phyloP scores from a whole-genome alignment of 495 filamentous ascomycete genomes.

The Trichoderma asperelloides region DNA sequence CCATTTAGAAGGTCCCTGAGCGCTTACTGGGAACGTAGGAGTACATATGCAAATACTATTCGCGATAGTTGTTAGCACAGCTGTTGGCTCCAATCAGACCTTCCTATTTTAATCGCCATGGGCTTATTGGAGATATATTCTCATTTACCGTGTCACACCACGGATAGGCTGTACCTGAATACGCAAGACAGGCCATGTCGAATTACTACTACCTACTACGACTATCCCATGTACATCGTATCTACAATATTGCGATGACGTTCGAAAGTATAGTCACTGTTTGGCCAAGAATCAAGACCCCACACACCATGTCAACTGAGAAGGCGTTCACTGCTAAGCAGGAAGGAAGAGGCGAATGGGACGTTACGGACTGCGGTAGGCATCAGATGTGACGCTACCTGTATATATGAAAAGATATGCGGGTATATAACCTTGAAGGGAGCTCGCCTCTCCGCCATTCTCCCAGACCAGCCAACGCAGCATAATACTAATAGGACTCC shows the following conservation, averaged over 20 bases:
- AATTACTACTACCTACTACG: too few relatives aligned
- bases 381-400: neutral
- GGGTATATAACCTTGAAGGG: too few relatives aligned
- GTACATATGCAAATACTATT: neutral
- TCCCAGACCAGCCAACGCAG: neutral
- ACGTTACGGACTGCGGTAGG: neutral
- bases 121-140: neutral
- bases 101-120: neutral
- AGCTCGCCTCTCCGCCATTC: neutral
- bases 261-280: neutral
- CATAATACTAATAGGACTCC: neutral
- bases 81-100: neutral
- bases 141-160: neutral
- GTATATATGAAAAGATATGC: neutral
- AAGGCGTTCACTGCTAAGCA: neutral
- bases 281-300: neutral
- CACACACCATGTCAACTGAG: neutral
- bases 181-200: too few relatives aligned
- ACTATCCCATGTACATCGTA: neutral
- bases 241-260: neutral
- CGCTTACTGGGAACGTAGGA: neutral
- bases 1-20: neutral
- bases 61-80: neutral
- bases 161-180: neutral
- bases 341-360: neutral